Evolutionary conservation across 1,284 basidiomycete genomes (phyloP).

Genomic region (Pholiota adiposa): DNA sequence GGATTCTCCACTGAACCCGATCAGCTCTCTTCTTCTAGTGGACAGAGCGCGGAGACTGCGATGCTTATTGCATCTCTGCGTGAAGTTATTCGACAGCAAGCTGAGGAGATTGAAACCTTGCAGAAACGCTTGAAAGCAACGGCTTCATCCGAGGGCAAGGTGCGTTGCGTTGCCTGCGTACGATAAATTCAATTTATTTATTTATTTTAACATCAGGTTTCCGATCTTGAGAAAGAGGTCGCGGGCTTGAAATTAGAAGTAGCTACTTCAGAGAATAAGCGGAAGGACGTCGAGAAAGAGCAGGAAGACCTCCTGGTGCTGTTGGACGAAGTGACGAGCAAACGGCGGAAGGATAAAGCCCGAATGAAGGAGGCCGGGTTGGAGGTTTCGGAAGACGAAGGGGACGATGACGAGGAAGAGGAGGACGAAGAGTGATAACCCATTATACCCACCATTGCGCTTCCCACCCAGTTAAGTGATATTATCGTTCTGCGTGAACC

Average conservation of each 20-base stretch:
- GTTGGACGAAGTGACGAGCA: constrained; percentile 89
- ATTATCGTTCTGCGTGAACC: too few species aligned
- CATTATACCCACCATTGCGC: neutral
- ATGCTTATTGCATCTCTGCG: constrained; percentile 83
- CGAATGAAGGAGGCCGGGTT: constrained; percentile 73
- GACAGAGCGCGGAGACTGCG: constrained; percentile 76
- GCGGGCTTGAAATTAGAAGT: constrained; percentile 53
- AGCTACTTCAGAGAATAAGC: constrained; percentile 61
- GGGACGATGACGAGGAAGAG: constrained; percentile 70
- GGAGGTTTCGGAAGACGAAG: constrained; percentile 93
- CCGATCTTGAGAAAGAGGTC: constrained; percentile 47
- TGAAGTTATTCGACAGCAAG: constrained; percentile 80
- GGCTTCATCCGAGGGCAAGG: constrained; percentile 27
- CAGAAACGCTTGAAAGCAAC: constrained; percentile 53
- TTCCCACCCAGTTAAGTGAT: too few species aligned
- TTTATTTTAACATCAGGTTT: constrained; percentile 29
- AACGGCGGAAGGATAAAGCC: constrained; percentile 84
- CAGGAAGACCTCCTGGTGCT: constrained; percentile 94
- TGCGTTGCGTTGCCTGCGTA: constrained; percentile 5
- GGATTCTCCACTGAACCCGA: constrained; percentile 70
- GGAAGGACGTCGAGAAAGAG: constrained; percentile 87
- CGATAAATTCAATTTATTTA: neutral
- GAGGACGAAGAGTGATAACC: constrained; percentile 36
- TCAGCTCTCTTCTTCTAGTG: constrained; percentile 58
- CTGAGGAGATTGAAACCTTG: constrained; percentile 73